Percentiles rank a stretch among this genome's conserved stretches.
Evolutionary conservation across 2,329 filamentous ascomycete genomes (phyloP).

Genomic region (Arthrobotrys iridis): DNA sequence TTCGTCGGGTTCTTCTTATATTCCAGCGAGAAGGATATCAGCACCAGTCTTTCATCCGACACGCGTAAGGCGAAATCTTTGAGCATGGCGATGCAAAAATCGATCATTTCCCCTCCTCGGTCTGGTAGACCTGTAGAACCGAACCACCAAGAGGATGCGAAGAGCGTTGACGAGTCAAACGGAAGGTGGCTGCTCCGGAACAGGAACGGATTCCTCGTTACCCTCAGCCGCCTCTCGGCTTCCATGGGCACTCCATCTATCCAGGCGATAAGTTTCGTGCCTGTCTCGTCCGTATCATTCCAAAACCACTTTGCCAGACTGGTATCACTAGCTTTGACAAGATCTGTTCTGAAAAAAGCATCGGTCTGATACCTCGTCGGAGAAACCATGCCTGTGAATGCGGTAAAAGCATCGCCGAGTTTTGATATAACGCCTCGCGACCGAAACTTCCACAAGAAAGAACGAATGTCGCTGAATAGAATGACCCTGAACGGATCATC

Average conservation of each 20-base stretch:
- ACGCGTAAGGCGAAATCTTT: conserved; percentile 56
- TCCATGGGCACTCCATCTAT: conserved; percentile 56
- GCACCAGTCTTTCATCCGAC: conserved; percentile 68
- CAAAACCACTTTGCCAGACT: conserved; percentile 57
- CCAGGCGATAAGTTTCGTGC: conserved; percentile 53
- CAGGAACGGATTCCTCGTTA: conserved; percentile 57
- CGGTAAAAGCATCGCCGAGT: conserved; percentile 71
- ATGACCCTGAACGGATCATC: conserved; percentile 86
- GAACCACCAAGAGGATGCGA: conserved; percentile 66
- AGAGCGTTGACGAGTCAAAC: conserved; percentile 67
- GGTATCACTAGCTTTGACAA: conserved; percentile 47
- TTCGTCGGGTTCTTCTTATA: conserved; percentile 57
- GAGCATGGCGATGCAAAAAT: conserved; percentile 34
- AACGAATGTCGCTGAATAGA: conserved; percentile 78
- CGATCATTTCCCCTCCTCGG: background rate
- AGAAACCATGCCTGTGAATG: conserved; percentile 72
- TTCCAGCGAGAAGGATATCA: conserved; percentile 67
- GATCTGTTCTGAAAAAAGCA: conserved; percentile 66
- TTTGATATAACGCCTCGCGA: conserved; percentile 28
- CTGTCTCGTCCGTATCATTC: conserved; percentile 37
- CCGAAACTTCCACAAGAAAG: conserved; percentile 71
- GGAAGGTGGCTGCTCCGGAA: conserved; percentile 62
- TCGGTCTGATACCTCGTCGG: conserved; percentile 62
- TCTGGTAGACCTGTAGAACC: conserved; percentile 61
- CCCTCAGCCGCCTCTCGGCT: conserved; percentile 53